phyloP scores from a whole-genome alignment of 2,329 filamentous ascomycete species.

The Sarocladiaceae sp. region DNA sequence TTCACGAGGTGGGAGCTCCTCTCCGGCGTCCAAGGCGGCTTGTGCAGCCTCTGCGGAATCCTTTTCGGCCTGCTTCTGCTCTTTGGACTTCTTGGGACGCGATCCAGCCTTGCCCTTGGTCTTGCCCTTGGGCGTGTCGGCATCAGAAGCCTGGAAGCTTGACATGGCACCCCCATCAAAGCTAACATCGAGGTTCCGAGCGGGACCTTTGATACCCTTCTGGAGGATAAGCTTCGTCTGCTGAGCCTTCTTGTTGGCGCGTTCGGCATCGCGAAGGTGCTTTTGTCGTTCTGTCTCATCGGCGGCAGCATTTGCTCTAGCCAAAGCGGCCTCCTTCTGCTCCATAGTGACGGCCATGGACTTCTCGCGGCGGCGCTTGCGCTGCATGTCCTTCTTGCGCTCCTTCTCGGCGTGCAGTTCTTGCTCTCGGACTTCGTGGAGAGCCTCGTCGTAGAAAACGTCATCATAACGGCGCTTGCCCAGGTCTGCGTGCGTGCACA shows the following conservation, averaged over 20 bases:
- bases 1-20: slow-evolving; percentile 58
- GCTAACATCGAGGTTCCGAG: slow-evolving; percentile 54
- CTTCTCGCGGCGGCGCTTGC: slow-evolving; percentile 92
- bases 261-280: slow-evolving; percentile 79
- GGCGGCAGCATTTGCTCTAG: slow-evolving; percentile 70
- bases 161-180: slow-evolving; percentile 83
- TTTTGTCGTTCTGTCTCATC: slow-evolving; percentile 80
- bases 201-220: slow-evolving; percentile 78
- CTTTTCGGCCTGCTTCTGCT: slow-evolving; percentile 78
- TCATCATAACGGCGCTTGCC: slow-evolving; percentile 75
- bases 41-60: slow-evolving; percentile 83
- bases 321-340: slow-evolving; percentile 78
- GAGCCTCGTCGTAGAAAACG: slow-evolving; percentile 73
- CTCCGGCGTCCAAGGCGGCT: slow-evolving; percentile 73
- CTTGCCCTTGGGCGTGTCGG: slow-evolving; percentile 33
- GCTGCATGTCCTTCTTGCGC: slow-evolving; percentile 99
- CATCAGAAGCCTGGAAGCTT: slow-evolving; percentile 69
- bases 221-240: slow-evolving; percentile 85
- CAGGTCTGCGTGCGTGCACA: slow-evolving; percentile 63
- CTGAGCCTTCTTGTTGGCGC: slow-evolving; percentile 87
- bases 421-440: slow-evolving; percentile 82
- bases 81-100: slow-evolving; percentile 86
- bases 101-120: slow-evolving; percentile 53
- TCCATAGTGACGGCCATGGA: slow-evolving; percentile 92
- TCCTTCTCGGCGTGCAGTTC: slow-evolving; percentile 95